Percentiles rank a stretch among this genome's conserved stretches.
These are phyloP conservation scores for Aaosphaeria pasadenensis DNA, from an alignment of 2,329 filamentous ascomycete species.

Conservation along the genomic window DNA sequence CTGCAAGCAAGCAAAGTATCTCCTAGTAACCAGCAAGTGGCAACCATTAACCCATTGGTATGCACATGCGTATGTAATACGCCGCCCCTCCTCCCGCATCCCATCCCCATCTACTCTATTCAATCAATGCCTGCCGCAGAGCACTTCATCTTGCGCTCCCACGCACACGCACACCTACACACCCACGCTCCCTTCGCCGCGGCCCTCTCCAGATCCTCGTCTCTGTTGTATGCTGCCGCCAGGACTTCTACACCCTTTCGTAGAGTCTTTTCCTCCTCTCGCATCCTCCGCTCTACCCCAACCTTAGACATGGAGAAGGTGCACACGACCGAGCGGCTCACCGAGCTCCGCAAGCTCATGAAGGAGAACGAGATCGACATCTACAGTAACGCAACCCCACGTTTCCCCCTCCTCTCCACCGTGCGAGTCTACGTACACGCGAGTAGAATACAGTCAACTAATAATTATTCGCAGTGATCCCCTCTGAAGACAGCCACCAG, in stretches of 20 bases:
- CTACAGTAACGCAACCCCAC: conserved; percentile 64
- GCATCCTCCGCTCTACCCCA: conserved; percentile 17
- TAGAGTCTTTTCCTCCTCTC: conserved; percentile 27
- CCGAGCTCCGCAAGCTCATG: conserved; percentile 81
- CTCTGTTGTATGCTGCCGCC: too few relatives aligned
- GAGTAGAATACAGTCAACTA: neutral
- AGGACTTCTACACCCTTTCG: neutral
- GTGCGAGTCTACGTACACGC: neutral
- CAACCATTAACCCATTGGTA: too few relatives aligned
- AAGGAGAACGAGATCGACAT: conserved; percentile 80
- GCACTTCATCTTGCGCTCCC: conserved; percentile 27
- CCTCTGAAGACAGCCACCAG: conserved; percentile 94
- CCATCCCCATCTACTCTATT: neutral
- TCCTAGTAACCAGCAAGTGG: too few relatives aligned
- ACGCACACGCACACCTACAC: conserved; percentile 7
- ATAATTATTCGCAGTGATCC: conserved; percentile 65
- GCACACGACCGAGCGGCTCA: conserved; percentile 73
- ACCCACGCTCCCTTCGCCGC: too few relatives aligned
- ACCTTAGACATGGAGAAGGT: conserved; percentile 69
- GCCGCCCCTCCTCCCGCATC: too few relatives aligned
- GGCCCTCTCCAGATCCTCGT: too few relatives aligned
- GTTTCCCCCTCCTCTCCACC: neutral
- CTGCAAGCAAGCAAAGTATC: too few relatives aligned
- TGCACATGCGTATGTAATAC: too few relatives aligned
- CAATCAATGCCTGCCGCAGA: conserved; percentile 21